Evolutionary conservation across 495 filamentous ascomycete species (phyloP), one percentile per base, ranked within the genome.

Genomic region (Penicillium roqueforti): DNA sequence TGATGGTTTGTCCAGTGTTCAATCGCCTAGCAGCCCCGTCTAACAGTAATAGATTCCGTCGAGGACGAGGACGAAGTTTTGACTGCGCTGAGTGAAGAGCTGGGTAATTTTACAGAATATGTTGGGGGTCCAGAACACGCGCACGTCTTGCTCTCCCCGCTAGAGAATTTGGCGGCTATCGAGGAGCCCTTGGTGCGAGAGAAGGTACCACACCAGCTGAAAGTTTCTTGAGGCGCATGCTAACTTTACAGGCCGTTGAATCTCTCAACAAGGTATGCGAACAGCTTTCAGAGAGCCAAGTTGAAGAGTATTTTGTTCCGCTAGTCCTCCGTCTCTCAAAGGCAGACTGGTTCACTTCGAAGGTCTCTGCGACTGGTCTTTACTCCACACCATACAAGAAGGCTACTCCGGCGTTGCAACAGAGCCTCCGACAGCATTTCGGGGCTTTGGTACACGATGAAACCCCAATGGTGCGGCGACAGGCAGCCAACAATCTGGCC

Each of bases 291-390:
- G 79, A 89, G 60, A 80, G 89, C 62, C 93, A 98, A 75, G 84
- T 97, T 68, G 95, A 98, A 77, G 88, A 97, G 64, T 86, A 87
- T 68, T 97, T 96, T 75, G 90, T 97, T 62, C 93, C 95, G 25
- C 86, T 98, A 59, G 87, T 88, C 48, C 82, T 96, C 62, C 88
- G 93, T 59, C 87, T 98, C 48, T 95, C 93, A 51, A 97, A 97
- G 81, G 95, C 93, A 70, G 93, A 98, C 77, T 98, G 93, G 93
- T 98, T 98, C 67, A 98, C 93, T 26, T 97, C 95, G 55, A 98
- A 97, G 72, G 93, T 98, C 47, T 98, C 93, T 13, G 93, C 92
- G 7, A 95, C 93, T 57, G 93, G 92, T 42, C 87, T 98, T 37
- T 97, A 92, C 73, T 91, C 86, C 61, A 80, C 85, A 40, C 92